Base-by-base conservation (phyloP, 2,329 filamentous ascomycete species). In the Helotiales sp. region DNA sequence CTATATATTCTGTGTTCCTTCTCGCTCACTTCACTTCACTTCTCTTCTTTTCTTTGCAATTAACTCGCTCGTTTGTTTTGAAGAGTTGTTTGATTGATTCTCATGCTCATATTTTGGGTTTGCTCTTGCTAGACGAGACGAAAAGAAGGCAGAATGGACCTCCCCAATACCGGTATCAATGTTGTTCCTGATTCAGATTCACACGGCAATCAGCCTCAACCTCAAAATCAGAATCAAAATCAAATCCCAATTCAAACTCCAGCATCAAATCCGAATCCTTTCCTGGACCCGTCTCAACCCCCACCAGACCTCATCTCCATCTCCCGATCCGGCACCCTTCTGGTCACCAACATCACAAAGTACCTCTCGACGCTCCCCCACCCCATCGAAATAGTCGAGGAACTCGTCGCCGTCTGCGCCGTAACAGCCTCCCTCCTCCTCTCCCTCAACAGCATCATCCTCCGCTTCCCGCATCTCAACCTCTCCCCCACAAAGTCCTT, bases 341-440 rank as follows among this genome's bases (percentile, higher is more conserved):
- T 70, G 8, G 58, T 70, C 22, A 49, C 59, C 37, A 45, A 47
- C 24, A 64, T 61, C 10, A 71, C 69, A 3, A 65, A 61, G 22
- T 71, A 71, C 32, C 55, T 71, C 5, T 69, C 69, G 1, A 71
- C 69, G 4, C 61, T 71, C 13, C 67, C 69, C 3, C 67, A 71
- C 61, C 67, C 69, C n/a, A 69, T 71, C 45, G 67, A 69, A 4
- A 30, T 43, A 1, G 58, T 71, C 20, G 69, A 71, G 20, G 69
- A 71, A 34, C 60, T 69, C 15, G 52, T 71, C n/a, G 52, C 69
- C 13, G 65, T 68, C 40, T 32, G 22, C 4, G 54, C 67, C 8
- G 67, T 69, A n/a, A 67, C 67, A 0, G 62, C 50, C 8, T 61
- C 47, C 10, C 65, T 71, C 1, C 65, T 71, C 6, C 45, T 37